Base-by-base conservation (phyloP, 2,329 filamentous ascomycete species). In the Botrytis fabae region DNA sequence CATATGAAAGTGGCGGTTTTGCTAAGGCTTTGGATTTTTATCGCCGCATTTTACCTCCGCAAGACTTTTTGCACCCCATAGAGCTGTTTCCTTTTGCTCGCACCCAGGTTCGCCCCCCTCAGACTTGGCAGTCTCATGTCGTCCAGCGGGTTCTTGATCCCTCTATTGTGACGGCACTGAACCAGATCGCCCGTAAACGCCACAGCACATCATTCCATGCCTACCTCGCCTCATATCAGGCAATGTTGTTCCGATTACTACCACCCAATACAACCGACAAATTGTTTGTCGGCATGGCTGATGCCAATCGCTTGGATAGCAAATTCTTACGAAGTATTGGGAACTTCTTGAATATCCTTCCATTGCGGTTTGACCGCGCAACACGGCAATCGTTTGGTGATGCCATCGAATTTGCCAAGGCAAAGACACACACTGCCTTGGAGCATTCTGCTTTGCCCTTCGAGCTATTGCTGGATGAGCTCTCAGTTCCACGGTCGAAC, bases 361-460 rank as follows among this genome's bases (percentile, higher is more conserved):
- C 76, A 64, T 22, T 80, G 2, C 62, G 72, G 3, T 77, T 78
- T 35, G 35, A 35, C 35, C 35, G 35, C 35, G 35, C 35, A 7
- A 35, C 35, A 35, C 35, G 63, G 9, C 22, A 76, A 68, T 75
- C 75, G 14, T 81, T 82, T 59, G 68, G 73, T 9, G 75, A 79
- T 35, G 66, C 73, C 10, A 18, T 77, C 22, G 70, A 69, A 38
- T 75, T 74, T n/a, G 73, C 80, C 1, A 75, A 80, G 0, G 69
- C 77, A 0, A 77, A 78, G 72, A 74, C 78, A 32, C 80, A 84
- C 38, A 71, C 62, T 0, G 86, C 84, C 0, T 78, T 88, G 0
- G 75, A 73, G 0, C 78, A 87, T 76, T 85, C 86, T 0, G 59
- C 74, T 0, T 71, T 88, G 5, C 87, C 87, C 0, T 86, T 88